Base-by-base conservation (phyloP, 371 early-diverging fungal species). In the Dinochytrium kinnereticum region DNA sequence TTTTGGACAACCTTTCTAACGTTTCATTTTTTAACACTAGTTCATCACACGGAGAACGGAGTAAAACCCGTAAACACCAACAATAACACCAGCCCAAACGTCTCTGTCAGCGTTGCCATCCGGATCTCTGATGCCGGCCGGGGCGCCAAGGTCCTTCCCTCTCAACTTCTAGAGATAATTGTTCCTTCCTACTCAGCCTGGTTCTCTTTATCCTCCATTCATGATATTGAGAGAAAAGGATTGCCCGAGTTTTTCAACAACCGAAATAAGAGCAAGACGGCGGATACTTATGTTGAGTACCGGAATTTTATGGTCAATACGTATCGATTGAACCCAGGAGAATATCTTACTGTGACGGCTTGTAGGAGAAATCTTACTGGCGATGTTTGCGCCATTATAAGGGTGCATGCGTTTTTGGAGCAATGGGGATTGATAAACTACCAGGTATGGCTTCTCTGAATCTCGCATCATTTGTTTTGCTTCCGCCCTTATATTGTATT, bases 381-480 rank as follows among this genome's bases (percentile, higher is more conserved):
- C 37, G 99, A 99, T 86, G 97, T 99, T 1, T 96, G 97, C 77
- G 93, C 96, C 19, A 95, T 99, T 72, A 94, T 98, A 81, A 87
- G 97, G 33, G 96, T 99, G 0, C 98, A 98, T 84, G 94, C 98
- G 3, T 98, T 99, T 77, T 82, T 98, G 59, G 99, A 99, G 82
- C 98, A 98, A 81, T 99, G 99, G 99, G 99, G 99, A 0, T 85
- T 99, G 49, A 96, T 99, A 77, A 99, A 99, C 84, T 96, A 95
- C 80, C 95, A 98, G 88, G 96, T 95, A 82, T 71, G 66, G 73
- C 59, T 17, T 73, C 64, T 39, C 13, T 10, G 33, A 39, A 19
- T 57, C 26, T 51, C 33, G n/a, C 17, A 26, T 68, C 37, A 38
- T 31, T 53, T 66, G 15, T 39, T 19, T 28, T 1, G 24, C 53